phyloP scores from a whole-genome alignment of 2,329 filamentous ascomycete genomes.

The Fusarium denticulatum region DNA sequence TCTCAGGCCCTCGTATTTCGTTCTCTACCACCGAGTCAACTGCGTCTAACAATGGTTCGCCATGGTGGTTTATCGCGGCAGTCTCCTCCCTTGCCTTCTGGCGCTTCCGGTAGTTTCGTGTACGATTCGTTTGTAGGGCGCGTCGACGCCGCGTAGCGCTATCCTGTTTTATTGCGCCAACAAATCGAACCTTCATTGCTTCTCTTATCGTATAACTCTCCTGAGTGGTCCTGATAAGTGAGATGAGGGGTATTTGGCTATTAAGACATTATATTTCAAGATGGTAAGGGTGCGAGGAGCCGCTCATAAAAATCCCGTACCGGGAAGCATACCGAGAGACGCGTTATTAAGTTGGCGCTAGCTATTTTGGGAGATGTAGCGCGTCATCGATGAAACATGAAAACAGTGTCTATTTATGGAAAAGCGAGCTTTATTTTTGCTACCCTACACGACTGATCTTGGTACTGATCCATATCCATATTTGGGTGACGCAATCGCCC shows the following conservation, averaged over 20 bases:
- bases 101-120: not conserved
- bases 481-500: too few relatives aligned
- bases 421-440: too few relatives aligned
- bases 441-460: too few relatives aligned
- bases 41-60: not conserved
- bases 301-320: too few relatives aligned
- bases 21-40: not conserved
- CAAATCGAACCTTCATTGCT: not conserved
- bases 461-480: too few relatives aligned
- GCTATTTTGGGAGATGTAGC: too few relatives aligned
- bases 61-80: not conserved
- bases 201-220: not conserved
- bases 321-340: too few relatives aligned
- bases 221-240: not conserved
- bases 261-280: not conserved
- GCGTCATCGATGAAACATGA: too few relatives aligned
- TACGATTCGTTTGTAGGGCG: not conserved
- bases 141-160: not conserved
- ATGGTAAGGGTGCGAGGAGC: too few relatives aligned
- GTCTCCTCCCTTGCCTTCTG: not conserved
- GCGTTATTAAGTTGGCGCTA: too few relatives aligned
- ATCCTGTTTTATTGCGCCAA: not conserved
- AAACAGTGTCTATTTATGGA: too few relatives aligned
- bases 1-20: not conserved
- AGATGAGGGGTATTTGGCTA: not conserved